These are phyloP conservation scores for Plantago major DNA, from an alignment of 257 asterid species.

Conservation along the genomic window DNA sequence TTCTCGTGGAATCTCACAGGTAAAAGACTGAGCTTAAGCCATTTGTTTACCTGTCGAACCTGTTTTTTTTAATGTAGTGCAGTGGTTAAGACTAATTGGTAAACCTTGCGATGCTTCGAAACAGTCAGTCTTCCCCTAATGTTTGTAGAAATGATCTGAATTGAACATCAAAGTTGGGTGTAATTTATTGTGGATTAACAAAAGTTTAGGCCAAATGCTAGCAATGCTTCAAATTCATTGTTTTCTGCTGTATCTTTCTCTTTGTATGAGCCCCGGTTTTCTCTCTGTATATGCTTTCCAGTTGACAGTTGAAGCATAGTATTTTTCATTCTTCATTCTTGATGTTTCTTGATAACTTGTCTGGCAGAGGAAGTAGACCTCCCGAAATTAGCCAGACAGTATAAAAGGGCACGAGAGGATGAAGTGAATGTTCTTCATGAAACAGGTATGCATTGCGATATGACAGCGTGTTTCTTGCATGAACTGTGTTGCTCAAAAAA, in stretches of 20 bases:
- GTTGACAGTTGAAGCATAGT: slow-evolving; percentile 3
- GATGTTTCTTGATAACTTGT: neutral
- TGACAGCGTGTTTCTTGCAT: neutral
- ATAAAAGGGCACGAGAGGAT: slow-evolving; percentile 44
- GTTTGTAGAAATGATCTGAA: neutral
- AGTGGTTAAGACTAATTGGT: neutral
- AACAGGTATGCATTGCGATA: slow-evolving; percentile 42
- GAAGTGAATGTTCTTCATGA: slow-evolving; percentile 76
- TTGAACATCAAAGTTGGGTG: neutral
- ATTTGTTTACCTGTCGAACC: slow-evolving; percentile 13
- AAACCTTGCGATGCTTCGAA: neutral
- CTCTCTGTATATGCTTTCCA: slow-evolving; percentile 5
- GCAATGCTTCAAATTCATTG: no score
- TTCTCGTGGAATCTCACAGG: slow-evolving; percentile 48
- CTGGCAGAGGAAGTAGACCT: slow-evolving; percentile 43
- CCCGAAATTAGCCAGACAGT: slow-evolving; percentile 43
- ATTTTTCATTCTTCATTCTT: slow-evolving; percentile 9
- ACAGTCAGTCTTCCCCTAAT: neutral
- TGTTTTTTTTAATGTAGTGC: slow-evolving; percentile 9
- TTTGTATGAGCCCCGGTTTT: neutral
- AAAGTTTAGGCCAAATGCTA: no score
- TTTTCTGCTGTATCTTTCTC: slow-evolving; percentile 11
- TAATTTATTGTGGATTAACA: no score
- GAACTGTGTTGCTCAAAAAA: slow-evolving; percentile 8
- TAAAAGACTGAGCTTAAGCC: slow-evolving; percentile 22